Conservation (phyloP, 306 rosid genomes). For the Acmispon strigosus region DNA sequence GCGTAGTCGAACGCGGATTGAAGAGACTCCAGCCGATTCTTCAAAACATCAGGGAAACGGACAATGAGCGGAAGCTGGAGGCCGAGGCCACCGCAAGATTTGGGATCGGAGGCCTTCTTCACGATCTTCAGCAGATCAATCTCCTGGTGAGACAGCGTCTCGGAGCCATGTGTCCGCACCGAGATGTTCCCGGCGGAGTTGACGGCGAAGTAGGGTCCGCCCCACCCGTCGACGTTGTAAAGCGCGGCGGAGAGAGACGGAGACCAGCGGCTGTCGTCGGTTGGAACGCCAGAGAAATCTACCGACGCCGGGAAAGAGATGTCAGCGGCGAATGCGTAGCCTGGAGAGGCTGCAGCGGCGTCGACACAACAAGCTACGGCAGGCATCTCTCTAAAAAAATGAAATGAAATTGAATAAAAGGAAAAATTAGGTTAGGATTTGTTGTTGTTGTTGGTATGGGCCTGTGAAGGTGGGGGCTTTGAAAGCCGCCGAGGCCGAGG, state of each 20-base stretch:
- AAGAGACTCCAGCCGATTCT: conserved; percentile 61
- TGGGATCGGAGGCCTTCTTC: conserved; percentile 62
- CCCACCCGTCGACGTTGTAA: conserved; percentile 70
- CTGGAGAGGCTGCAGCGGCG: conserved; percentile 71
- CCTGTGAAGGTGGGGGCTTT: conserved; percentile 82
- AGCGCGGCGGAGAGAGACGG: conserved; percentile 56
- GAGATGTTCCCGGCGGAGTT: conserved; percentile 64
- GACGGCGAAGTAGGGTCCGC: conserved; percentile 58
- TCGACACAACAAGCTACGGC: conserved; percentile 83
- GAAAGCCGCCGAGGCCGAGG: conserved; percentile 99
- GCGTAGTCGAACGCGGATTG: conserved; percentile 63
- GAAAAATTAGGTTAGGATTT: conserved; percentile 19
- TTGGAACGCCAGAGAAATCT: conserved; percentile 37
- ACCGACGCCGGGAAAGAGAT: conserved; percentile 66
- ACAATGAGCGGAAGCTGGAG: conserved; percentile 68
- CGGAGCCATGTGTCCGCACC: conserved; percentile 49
- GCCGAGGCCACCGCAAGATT: conserved; percentile 53
- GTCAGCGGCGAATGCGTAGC: conserved; percentile 56
- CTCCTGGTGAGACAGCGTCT: conserved; percentile 67
- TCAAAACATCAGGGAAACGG: conserved; percentile 66
- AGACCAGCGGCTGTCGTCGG: conserved; percentile 42
- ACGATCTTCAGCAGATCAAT: conserved; percentile 73
- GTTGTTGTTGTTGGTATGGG: not conserved
- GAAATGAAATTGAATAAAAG: conserved; percentile 4
- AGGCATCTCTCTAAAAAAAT: conserved; percentile 66